Evolutionary conservation across 176 grass and related monocot genomes (phyloP), one percentile per base, ranked within the genome.

Genomic region (Oryza meyeriana): DNA sequence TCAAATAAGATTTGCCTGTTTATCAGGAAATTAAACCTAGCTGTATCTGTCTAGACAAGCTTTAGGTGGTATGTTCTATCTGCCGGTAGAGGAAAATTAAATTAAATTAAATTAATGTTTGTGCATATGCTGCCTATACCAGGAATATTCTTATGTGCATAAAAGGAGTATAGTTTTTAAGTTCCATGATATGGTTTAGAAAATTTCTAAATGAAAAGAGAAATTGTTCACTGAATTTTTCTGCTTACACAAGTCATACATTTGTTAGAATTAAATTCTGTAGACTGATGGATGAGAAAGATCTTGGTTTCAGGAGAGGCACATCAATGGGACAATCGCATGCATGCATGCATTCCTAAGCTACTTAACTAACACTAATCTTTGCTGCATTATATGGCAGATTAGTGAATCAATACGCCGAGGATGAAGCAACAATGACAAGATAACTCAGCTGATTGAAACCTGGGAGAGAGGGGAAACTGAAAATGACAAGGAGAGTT

Each of bases 401-500:
- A 59, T 11, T 25, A 59, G 55, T 59, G 55, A 47, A 77, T 26
- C 31, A 64, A 70, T n/a, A 55, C 25, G n/a, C 47, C 17, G 68
- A 73, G 24, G 39, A 55, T n/a, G 50, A 72, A 64, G 12, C 41
- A 75, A 69, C 58, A 86, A 66, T 17, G 83, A 89, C 83, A 78
- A 27, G 35, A 28, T 42, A 89, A 42, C 81, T 59, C 77, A 78
- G 73, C 78, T 86, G 74, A 44, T 82, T 40, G 83, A 62, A 89
- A 78, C n/a, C 88, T 89, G 85, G 39, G 64, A 78, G 59, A 78
- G 8, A 28, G 73, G 45, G 39, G 48, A 82, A 20, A 64, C 66
- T 30, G 88, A 86, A 66, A 89, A 81, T 64, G 88, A 89, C 61
- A 66, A 63, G 14, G 20, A 63, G 66, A 25, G 83, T 89, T 89